Evolutionary conservation across 2,329 filamentous ascomycete species (phyloP).

Genomic region (Sporothrix euskadiensis): DNA sequence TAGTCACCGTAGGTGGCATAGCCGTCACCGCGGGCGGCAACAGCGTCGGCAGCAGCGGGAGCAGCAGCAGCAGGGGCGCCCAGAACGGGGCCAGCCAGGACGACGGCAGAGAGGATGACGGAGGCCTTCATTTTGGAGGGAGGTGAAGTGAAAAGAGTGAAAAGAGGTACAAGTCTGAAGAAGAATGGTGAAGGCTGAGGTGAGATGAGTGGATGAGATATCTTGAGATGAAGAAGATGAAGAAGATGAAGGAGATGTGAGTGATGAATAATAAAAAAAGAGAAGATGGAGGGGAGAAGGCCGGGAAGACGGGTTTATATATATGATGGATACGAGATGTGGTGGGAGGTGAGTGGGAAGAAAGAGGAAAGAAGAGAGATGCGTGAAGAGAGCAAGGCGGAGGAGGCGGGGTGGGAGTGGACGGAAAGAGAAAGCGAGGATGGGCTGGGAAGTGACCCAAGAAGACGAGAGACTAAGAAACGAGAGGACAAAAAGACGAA

Average conservation of each 20-base stretch:
- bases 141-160: not conserved
- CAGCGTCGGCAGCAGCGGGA: constrained; percentile 13
- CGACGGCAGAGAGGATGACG: constrained; percentile 17
- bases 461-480: not conserved
- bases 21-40: constrained; percentile 14
- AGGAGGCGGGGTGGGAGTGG: not conserved
- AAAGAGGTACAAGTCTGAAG: not conserved
- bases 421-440: not conserved
- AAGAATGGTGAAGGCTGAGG: not conserved
- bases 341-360: not conserved
- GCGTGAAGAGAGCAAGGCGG: not conserved
- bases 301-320: constrained; percentile 14
- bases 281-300: not conserved
- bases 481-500: not conserved
- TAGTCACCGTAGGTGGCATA: constrained; percentile 29
- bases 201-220: not conserved
- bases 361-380: not conserved
- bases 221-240: not conserved
- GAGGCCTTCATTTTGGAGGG: constrained; percentile 27
- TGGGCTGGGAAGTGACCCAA: not conserved
- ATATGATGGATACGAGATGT: not conserved
- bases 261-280: not conserved
- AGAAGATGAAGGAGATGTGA: not conserved
- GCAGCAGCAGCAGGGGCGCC: constrained; percentile 22
- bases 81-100: constrained; percentile 19